Conservation (phyloP, 306 rosid species). For the Rosa lucieae region DNA sequence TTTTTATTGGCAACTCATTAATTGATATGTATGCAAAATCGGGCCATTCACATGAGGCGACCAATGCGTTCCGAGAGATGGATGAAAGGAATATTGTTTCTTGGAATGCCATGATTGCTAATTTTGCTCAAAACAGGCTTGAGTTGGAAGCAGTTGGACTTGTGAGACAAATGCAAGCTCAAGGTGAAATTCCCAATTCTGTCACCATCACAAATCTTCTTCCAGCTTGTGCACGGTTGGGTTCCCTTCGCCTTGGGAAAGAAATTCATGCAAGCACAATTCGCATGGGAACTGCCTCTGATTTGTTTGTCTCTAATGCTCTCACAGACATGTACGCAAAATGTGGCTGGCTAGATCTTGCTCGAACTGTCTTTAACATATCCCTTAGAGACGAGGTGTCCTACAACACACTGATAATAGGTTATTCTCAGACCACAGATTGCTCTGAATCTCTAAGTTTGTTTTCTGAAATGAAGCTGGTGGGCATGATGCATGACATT, state of each 20-base stretch:
- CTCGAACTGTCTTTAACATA: constrained; percentile 64
- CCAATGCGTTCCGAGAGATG: constrained; percentile 54
- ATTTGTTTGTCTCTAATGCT: constrained; percentile 78
- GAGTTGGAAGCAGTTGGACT: constrained; percentile 61
- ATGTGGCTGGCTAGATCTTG: constrained; percentile 56
- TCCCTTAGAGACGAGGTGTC: constrained; percentile 69
- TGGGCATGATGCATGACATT: constrained; percentile 54
- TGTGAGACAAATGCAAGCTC: constrained; percentile 62
- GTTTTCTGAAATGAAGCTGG: constrained; percentile 66
- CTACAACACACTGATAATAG: constrained; percentile 67
- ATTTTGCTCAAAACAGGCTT: constrained; percentile 68
- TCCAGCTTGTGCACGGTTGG: constrained; percentile 79
- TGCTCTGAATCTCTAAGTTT: constrained; percentile 59
- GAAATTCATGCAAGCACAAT: constrained; percentile 74
- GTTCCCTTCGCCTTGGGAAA: constrained; percentile 59
- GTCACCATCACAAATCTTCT: constrained; percentile 83
- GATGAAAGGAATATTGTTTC: constrained; percentile 64
- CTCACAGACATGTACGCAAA: constrained; percentile 83
- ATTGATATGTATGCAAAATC: constrained; percentile 86
- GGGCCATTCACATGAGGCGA: constrained; percentile 50
- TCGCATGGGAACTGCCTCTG: constrained; percentile 45
- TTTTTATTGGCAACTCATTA: constrained; percentile 66
- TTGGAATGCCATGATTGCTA: constrained; percentile 92
- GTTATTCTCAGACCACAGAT: constrained; percentile 67
- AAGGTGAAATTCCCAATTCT: constrained; percentile 60